Percentiles rank a stretch among this genome's conserved stretches.
phyloP scores from a whole-genome alignment of 768 basidiomycete species.

The Macrolepiota albuminosa region DNA sequence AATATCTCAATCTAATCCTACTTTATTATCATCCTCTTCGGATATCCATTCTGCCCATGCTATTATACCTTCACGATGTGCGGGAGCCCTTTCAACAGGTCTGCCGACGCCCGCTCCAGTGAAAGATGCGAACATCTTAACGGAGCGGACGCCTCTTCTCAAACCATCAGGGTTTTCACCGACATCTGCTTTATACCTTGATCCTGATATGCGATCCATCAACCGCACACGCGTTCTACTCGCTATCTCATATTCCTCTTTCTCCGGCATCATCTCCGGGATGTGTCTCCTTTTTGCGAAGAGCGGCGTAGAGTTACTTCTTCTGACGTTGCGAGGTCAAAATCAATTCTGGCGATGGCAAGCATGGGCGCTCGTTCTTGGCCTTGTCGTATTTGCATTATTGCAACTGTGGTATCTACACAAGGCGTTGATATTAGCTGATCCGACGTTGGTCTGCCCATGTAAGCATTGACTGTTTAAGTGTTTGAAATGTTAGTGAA shows the following conservation, averaged over 20 bases:
- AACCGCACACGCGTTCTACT: conserved; percentile 55
- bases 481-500: conserved; percentile 8
- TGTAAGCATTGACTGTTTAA: conserved; percentile 40
- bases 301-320: conserved; percentile 83
- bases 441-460: conserved; percentile 84
- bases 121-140: conserved; percentile 26
- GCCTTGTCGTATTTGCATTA: conserved; percentile 68
- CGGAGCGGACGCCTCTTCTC: conserved; percentile 58
- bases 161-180: conserved; percentile 28
- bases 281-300: conserved; percentile 94
- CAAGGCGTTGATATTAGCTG: conserved; percentile 72
- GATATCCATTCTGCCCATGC: conserved; percentile 30
- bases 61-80: conserved; percentile 26
- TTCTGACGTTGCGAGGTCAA: conserved; percentile 68
- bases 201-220: conserved; percentile 22
- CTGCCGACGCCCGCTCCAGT: conserved; percentile 26
- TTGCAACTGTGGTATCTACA: conserved; percentile 84
- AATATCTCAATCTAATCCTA: conserved; percentile 17
- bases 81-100: conserved; percentile 33
- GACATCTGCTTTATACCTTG: conserved; percentile 20
- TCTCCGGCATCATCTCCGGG: conserved; percentile 84
- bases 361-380: conserved; percentile 74
- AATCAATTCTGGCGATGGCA: conserved; percentile 86
- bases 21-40: conserved; percentile 21
- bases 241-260: conserved; percentile 82